Conservation (phyloP, 257 asterid genomes). For the Hygrophila difformis region DNA sequence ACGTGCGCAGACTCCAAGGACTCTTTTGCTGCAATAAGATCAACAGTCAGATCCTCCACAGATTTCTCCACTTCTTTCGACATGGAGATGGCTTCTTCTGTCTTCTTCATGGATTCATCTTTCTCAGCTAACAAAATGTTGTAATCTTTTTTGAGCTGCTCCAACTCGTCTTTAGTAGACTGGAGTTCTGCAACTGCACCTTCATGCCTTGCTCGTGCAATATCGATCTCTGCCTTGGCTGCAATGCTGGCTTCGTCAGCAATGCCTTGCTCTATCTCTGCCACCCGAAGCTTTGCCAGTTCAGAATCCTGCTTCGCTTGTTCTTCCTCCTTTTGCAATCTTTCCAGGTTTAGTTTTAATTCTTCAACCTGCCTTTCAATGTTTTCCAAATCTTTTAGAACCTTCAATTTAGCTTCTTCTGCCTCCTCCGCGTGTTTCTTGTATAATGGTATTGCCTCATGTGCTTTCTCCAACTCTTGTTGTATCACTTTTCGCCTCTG, state of each 20-base stretch:
- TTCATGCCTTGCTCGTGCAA: constrained; percentile 68
- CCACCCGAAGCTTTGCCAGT: constrained; percentile 76
- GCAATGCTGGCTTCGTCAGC: constrained; percentile 81
- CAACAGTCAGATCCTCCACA: constrained; percentile 79
- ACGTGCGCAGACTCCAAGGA: constrained; percentile 86
- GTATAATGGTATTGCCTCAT: constrained; percentile 65
- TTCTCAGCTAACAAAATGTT: constrained; percentile 45
- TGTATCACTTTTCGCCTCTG: constrained; percentile 85
- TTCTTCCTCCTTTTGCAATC: constrained; percentile 81
- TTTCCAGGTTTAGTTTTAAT: constrained; percentile 80
- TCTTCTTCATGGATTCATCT: constrained; percentile 48
- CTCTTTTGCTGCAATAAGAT: constrained; percentile 67
- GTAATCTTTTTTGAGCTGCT: constrained; percentile 52
- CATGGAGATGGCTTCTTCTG: constrained; percentile 50
- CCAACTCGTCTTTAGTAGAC: constrained; percentile 47
- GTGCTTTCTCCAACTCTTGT: constrained; percentile 71
- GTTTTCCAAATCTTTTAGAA: constrained; percentile 69
- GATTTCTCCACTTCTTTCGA: constrained; percentile 75
- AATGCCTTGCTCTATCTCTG: constrained; percentile 87
- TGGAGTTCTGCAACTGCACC: constrained; percentile 71
- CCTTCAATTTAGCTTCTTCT: constrained; percentile 59
- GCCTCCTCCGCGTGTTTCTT: constrained; percentile 65
- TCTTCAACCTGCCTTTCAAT: constrained; percentile 80
- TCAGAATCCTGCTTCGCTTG: constrained; percentile 96
- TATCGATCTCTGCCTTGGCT: constrained; percentile 96